Base-by-base conservation (phyloP, 2,329 filamentous ascomycete genomes). In the Fusarium sp. region DNA sequence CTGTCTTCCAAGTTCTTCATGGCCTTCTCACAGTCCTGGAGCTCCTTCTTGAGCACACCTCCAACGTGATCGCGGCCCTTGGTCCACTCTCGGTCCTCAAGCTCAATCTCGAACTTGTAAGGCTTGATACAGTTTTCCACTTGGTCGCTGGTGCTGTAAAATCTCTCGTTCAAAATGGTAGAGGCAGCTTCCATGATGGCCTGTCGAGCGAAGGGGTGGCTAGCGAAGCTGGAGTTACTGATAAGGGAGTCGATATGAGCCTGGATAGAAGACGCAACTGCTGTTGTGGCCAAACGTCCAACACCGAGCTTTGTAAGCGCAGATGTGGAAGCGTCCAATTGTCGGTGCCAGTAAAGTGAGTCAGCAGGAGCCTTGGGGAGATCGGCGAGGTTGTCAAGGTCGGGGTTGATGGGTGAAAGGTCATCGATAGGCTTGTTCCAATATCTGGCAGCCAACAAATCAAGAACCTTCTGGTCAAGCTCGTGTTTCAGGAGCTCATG, bases 41-140 rank as follows among this genome's bases (percentile, higher is more conserved):
- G 86, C 81, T 99, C 96, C 57, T 92, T 91, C 82, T 97, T 97
- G n/a, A 99, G 85, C 3, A 96, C 91, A 13, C 86, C 88, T 43
- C 90, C 88, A 3, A 96, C 92, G 76, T 97, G 96, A 50, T 97
- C 95, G 58, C 96, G 88, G 1, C 95, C 95, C 69, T 93, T 90
- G 7, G 87, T 82, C 96, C 96, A 99, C 81, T 99, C 97, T 12
- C 91, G 87, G 43, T 95, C 93, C 79, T 97, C 94, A 49, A 99
- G 91, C 77, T 99, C 96, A 66, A 99, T 97, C 71, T 98, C 95
- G 76, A 96, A 98, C 81, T 99, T 99, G 86, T 96, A 99, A 0
- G 97, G 96, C 82, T 99, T 99, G 83, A 99, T 97, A 80, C 96
- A 99, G 80, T 98, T 98, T 82, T 99, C 96, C 2, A 99, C 94